Conservation (phyloP, 2,329 filamentous ascomycete species). For the Xylaria sp. region DNA sequence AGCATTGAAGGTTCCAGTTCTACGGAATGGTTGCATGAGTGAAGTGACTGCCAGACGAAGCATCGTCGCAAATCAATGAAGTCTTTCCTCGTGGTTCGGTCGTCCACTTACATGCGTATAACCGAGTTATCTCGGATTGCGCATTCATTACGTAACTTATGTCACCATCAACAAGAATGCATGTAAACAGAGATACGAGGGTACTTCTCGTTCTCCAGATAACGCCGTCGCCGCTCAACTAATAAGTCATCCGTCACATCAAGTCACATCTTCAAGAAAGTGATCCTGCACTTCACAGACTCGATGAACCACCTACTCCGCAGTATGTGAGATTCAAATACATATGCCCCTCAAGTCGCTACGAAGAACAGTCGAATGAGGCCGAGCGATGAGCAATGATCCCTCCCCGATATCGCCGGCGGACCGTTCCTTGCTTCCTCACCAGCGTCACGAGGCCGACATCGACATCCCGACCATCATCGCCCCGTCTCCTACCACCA, state of each 20-base stretch:
- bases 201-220: neutral
- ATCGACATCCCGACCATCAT: conserved; percentile 6
- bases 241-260: neutral
- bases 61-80: no score
- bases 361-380: conserved; percentile 33
- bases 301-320: conserved; percentile 22
- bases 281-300: neutral
- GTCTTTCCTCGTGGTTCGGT: no score
- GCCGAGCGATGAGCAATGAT: conserved; percentile 44
- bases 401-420: conserved; percentile 39
- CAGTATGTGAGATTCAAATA: conserved; percentile 31
- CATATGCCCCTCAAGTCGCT: conserved; percentile 24
- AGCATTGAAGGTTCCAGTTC: no score
- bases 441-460: conserved; percentile 23
- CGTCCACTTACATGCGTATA: no score
- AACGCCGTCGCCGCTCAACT: conserved; percentile 5
- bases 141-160: no score
- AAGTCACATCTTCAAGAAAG: neutral
- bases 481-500: conserved; percentile 11
- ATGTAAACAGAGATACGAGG: no score
- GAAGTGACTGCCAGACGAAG: no score
- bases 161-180: no score
- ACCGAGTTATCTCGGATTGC: no score
- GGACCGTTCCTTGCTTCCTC: conserved; percentile 27
- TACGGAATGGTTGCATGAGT: no score